phyloP scores from a whole-genome alignment of 352 stramenopile genomes.

The Phytophthora pinifolia region DNA sequence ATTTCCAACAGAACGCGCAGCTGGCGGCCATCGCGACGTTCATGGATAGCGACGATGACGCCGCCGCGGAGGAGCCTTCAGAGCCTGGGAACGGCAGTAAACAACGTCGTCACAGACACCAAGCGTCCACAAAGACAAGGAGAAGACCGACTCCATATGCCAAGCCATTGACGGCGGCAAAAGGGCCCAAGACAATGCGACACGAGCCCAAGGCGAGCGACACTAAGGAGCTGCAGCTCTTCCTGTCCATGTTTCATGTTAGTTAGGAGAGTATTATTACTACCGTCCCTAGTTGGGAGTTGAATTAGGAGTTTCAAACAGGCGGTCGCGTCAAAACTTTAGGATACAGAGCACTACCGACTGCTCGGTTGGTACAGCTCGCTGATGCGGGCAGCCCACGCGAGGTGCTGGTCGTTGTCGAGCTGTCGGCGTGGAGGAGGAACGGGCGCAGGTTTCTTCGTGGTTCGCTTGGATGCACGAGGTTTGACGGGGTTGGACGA shows the following conservation, averaged over 20 bases:
- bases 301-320: background rate
- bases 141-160: conserved; percentile 32
- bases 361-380: conserved; percentile 45
- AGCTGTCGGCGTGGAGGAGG: conserved; percentile 19
- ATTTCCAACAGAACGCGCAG: conserved; percentile 68
- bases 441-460: conserved; percentile 4
- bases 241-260: conserved; percentile 58
- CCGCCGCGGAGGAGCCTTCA: conserved; percentile 1
- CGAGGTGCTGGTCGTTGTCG: conserved; percentile 47
- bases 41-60: conserved; percentile 62
- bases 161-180: conserved; percentile 4
- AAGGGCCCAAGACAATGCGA: conserved; percentile 7
- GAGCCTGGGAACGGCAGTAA: conserved; percentile 3
- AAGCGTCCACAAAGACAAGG: background rate
- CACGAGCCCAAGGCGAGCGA: conserved; percentile 9
- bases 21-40: conserved; percentile 76
- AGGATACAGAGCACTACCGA: background rate
- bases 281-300: background rate
- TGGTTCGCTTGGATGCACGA: conserved; percentile 5
- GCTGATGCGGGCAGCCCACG: conserved; percentile 58
- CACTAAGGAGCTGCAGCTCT: conserved; percentile 62
- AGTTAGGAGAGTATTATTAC: conserved; percentile 10
- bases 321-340: conserved; percentile 3
- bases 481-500: conserved; percentile 2
- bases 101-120: conserved; percentile 6